Evolutionary conservation across 2,329 filamentous ascomycete genomes (phyloP).

Genomic region (Exserohilum turcica): DNA sequence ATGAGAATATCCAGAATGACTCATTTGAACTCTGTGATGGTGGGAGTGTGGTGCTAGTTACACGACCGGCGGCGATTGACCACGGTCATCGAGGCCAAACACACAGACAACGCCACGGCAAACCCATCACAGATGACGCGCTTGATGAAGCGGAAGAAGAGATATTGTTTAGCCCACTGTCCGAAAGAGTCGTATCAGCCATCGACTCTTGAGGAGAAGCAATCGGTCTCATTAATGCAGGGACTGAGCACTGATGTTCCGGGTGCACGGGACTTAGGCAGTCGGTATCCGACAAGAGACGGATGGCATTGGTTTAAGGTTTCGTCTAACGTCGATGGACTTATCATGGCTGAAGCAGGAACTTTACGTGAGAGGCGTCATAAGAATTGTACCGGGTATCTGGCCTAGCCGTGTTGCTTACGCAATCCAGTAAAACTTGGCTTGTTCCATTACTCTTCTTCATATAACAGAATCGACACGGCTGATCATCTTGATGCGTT

Average conservation of each 20-base stretch:
- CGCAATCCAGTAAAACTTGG: neutral
- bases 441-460: too few species aligned
- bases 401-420: too few species aligned
- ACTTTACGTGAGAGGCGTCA: neutral
- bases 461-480: too few species aligned
- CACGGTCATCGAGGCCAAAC: neutral
- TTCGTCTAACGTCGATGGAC: neutral
- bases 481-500: too few species aligned
- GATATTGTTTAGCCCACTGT: neutral
- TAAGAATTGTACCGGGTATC: neutral
- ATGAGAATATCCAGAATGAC: neutral
- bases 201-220: neutral
- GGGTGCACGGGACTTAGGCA: neutral
- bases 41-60: neutral
- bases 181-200: neutral
- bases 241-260: neutral
- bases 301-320: neutral
- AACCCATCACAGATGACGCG: neutral
- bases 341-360: neutral
- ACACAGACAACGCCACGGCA: neutral
- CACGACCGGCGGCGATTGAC: too few species aligned
- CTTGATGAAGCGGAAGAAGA: conserved; percentile 4
- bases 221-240: neutral
- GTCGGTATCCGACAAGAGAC: neutral
- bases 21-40: neutral